Evolutionary conservation across 352 stramenopile species (phyloP), one percentile per base, ranked within the genome.

Genomic region (Pythium rhizo-oryzae): DNA sequence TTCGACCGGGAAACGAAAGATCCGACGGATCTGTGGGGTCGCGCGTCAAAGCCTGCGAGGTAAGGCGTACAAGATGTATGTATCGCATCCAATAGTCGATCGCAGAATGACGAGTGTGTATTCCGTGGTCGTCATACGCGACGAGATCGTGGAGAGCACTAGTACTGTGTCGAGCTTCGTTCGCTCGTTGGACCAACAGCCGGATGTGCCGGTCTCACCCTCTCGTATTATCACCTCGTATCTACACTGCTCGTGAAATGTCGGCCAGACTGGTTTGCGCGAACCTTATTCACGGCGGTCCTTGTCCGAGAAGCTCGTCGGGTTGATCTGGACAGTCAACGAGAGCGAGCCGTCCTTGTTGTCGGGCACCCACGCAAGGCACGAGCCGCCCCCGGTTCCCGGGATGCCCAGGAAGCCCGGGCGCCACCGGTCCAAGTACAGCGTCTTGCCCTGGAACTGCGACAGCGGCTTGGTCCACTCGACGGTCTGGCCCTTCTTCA

Each of bases 361-460:
- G 43, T 76, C 69, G 13, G 84, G 76, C 9, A 90, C 65, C 81
- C 78, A 92, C 18, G 88, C 50, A 13, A 90, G 62, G 63, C 52
- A 53, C 37, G 85, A 91, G n/a, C 85, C 85, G 33, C 85, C 85
- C 11, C 77, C 77, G 24, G 77, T 87, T 30, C 81, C 79, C 0
- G 82, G 80, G 9, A 93, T 61, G 30, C 79, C 77, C 5, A 90
- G 67, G 56, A 90, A 76, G 6, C 80, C 78, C 11, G 80, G 73
- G 19, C 85, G 83, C 85, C 82, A 93, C 9, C 85, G 82, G 78
- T 92, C 84, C 39, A 92, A 18, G 74, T 92, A 92, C 54, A 91
- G 41, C 23, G 84, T 92, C 77, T 86, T 89, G 66, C 70, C 74
- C 55, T 78, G 64, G 43, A 91, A 28, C 25, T 66, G 69, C 0